Evolutionary conservation across 106 monocot genomes (phyloP).

Genomic region (Dactylorhiza incarnata): DNA sequence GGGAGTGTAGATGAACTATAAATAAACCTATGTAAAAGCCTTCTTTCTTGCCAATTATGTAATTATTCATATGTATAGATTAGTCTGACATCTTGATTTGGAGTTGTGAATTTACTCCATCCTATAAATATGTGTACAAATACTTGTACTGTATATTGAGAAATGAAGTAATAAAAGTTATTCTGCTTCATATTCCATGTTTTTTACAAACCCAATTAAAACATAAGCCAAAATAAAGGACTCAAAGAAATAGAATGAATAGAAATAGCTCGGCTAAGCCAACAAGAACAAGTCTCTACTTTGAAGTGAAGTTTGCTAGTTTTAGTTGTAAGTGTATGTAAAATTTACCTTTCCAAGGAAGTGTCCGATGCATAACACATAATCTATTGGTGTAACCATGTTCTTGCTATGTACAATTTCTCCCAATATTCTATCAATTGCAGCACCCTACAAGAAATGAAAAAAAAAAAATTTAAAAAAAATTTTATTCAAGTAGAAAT

Average conservation of each 20-base stretch:
- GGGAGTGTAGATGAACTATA: too few relatives aligned
- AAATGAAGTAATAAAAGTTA: not conserved
- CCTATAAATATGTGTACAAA: too few relatives aligned
- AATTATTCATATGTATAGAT: too few relatives aligned
- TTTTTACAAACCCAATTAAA: not conserved
- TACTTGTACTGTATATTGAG: not conserved
- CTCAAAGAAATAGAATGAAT: not conserved
- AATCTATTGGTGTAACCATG: slow-evolving; percentile 93
- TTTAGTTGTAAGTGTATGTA: not conserved
- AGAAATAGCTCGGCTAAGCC: not conserved
- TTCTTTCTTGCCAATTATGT: too few relatives aligned
- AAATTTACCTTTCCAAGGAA: slow-evolving; percentile 87
- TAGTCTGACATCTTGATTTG: too few relatives aligned
- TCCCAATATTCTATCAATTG: slow-evolving; percentile 91
- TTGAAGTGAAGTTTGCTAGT: not conserved
- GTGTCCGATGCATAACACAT: slow-evolving; percentile 94
- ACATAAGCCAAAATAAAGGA: not conserved
- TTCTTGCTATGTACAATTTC: slow-evolving; percentile 97
- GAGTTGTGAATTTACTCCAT: too few relatives aligned
- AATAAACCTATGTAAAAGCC: too few relatives aligned
- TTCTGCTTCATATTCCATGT: not conserved
- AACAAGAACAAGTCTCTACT: not conserved
- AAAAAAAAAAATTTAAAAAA: not conserved
- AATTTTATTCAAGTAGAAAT: not conserved
- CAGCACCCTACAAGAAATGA: slow-evolving; percentile 78